phyloP scores from a whole-genome alignment of 768 basidiomycete species.

The Rhodocollybia butyracea region DNA sequence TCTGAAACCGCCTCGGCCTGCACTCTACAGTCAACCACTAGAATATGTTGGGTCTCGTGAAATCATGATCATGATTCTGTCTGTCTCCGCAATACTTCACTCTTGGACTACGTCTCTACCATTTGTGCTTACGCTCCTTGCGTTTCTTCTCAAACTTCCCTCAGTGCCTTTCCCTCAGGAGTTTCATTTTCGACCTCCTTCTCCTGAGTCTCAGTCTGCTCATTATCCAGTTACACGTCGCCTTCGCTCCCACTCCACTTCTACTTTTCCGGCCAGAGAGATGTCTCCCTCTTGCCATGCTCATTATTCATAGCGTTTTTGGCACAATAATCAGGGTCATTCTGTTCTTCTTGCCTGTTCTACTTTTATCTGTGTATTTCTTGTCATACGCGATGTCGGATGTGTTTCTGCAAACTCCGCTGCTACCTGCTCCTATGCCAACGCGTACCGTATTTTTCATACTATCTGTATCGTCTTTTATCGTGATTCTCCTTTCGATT shows the following conservation, averaged over 20 bases:
- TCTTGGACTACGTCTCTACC: constrained; percentile 31
- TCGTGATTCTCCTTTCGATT: constrained; percentile 32
- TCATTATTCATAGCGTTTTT: constrained; percentile 36
- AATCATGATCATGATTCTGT: constrained; percentile 33
- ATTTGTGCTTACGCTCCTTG: constrained; percentile 32
- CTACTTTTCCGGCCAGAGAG: constrained; percentile 36
- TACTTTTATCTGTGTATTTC: constrained; percentile 39
- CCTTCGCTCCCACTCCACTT: constrained; percentile 40
- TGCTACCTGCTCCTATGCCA: constrained; percentile 41
- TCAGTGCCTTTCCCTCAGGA: constrained; percentile 39
- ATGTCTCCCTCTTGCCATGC: constrained; percentile 42
- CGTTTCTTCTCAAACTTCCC: constrained; percentile 41
- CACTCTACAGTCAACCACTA: constrained; percentile 16
- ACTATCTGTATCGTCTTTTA: constrained; percentile 29
- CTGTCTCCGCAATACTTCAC: constrained; percentile 31
- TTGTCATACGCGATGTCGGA: constrained; percentile 48
- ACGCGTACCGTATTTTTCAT: constrained; percentile 41
- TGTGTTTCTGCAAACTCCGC: constrained; percentile 19
- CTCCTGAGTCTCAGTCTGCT: constrained; percentile 38
- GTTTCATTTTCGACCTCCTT: constrained; percentile 36
- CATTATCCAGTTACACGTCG: constrained; percentile 44
- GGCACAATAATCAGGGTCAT: constrained; percentile 35
- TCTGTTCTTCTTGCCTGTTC: constrained; percentile 46
- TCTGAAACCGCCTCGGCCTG: constrained; percentile 36
- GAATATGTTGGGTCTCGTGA: constrained; percentile 30